These are phyloP conservation scores for Rhinocladiella similis DNA, from an alignment of 2,329 filamentous ascomycete genomes.

Conservation along the genomic window DNA sequence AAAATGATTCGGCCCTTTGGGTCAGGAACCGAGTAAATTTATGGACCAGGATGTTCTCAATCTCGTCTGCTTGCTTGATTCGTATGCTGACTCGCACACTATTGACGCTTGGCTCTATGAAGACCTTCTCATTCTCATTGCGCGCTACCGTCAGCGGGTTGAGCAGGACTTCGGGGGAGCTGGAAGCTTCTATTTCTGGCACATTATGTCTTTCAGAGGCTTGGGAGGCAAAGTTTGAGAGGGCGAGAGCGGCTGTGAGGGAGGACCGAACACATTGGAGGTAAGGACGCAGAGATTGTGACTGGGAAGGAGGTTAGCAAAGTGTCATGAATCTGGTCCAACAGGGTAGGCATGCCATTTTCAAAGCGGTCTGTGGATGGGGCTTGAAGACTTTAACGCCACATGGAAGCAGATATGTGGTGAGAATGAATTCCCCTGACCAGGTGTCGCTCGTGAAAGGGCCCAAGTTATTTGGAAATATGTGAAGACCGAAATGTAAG, in stretches of 20 bases:
- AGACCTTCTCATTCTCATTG: constrained; percentile 95
- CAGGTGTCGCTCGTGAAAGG: not conserved
- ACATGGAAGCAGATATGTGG: constrained; percentile 9
- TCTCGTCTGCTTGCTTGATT: constrained; percentile 99
- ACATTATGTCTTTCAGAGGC: constrained; percentile 97
- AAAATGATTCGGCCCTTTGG: constrained; percentile 94
- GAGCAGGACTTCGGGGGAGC: constrained; percentile 88
- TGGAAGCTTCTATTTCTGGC: constrained; percentile 90
- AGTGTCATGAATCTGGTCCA: constrained; percentile 1
- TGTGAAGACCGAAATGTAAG: too few species aligned
- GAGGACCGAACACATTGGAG: constrained; percentile 94
- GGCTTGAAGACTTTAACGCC: constrained; percentile 4
- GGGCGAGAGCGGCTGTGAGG: constrained; percentile 86
- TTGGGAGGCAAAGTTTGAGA: constrained; percentile 97
- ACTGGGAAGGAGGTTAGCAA: constrained; percentile 54
- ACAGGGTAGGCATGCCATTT: constrained; percentile 22
- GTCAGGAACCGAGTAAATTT: constrained; percentile 98
- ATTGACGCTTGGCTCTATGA: constrained; percentile 97
- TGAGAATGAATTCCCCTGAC: not conserved
- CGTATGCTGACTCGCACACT: constrained; percentile 95
- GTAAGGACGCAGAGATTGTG: constrained; percentile 95
- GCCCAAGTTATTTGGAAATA: too few species aligned
- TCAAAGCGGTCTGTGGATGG: constrained; percentile 17
- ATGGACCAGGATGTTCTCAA: constrained; percentile 95
- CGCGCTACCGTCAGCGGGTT: constrained; percentile 87